Conservation (phyloP, 371 early-diverging fungal species). For the Nematocida ausubeli region DNA sequence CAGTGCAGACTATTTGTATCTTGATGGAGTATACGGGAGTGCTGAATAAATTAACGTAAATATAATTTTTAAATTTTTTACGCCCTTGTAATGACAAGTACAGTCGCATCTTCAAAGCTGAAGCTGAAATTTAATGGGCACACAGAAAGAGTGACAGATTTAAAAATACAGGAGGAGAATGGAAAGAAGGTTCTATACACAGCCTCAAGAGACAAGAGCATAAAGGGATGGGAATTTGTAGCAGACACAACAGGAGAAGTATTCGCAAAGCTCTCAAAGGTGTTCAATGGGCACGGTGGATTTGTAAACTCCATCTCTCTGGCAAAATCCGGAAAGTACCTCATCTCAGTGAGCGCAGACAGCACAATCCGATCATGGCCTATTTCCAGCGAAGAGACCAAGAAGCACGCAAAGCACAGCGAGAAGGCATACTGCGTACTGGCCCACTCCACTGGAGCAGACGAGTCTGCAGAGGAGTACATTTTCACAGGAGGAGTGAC, state of each 20-base stretch:
- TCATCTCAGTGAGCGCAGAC: constrained; percentile 63
- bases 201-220: constrained; percentile 62
- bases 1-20: background rate
- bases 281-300: constrained; percentile 52
- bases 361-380: constrained; percentile 57
- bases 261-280: constrained; percentile 46
- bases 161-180: constrained; percentile 44
- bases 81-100: constrained; percentile 60
- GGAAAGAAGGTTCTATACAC: constrained; percentile 51
- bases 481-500: constrained; percentile 64
- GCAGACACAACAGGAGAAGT: constrained; percentile 41
- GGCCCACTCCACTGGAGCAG: constrained; percentile 56
- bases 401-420: constrained; percentile 45
- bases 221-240: constrained; percentile 54
- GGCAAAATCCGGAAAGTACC: constrained; percentile 30
- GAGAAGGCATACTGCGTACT: constrained; percentile 54
- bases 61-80: constrained; percentile 64
- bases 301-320: constrained; percentile 56
- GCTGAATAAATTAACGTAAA: constrained; percentile 21
- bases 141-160: constrained; percentile 58
- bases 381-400: constrained; percentile 20
- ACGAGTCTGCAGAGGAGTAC: constrained; percentile 26
- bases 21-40: background rate
- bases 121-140: constrained; percentile 51
- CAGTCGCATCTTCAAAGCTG: constrained; percentile 50